Evolutionary conservation across 2,329 filamentous ascomycete species (phyloP), one percentile per base, ranked within the genome.

Genomic region (Cladobotryum mycophilum): DNA sequence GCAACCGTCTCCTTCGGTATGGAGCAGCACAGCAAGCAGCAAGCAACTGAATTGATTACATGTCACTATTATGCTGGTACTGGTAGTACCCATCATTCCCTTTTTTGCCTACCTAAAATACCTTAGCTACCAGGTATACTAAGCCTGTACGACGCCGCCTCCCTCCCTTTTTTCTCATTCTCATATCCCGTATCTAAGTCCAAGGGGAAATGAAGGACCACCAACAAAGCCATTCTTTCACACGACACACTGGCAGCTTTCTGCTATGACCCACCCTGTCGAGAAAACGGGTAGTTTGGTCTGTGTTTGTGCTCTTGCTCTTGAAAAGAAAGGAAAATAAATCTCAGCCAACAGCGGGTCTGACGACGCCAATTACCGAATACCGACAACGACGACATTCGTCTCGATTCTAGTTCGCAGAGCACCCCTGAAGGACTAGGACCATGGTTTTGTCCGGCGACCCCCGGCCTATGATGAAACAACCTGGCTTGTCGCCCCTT

Each of bases 381-480:
- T 13, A 42, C 40, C 40, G 13, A 42, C 14, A 36, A 41, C 46
- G 48, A 36, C 45, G 45, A 49, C 41, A 18, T 49, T 49, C 41
- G 38, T 52, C 45, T 20, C 22, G 34, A n/a, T 48, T 52, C 35
- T 49, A 41, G 36, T 52, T 49, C 47, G 35, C 30, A 49, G 18
- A n/a, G 38, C 43, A 46, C 50, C 50, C 50, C 48, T 47, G 43
- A 14, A 42, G 37, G 49, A 43, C 51, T 46, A 46, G 47, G 41
- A 37, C 11, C 33, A 13, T 50, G 46, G 49, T 42, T 42, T 46
- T 49, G 51, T 49, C 47, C 22, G 37, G 51, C 51, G 37, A 50
- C 47, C 47, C 49, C 51, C 37, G 47, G 47, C 42, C 47, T 49
- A 43, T 37, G 47, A 51, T 53, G 51, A 53, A 53, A 53, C 51